phyloP scores from a whole-genome alignment of 169 alveolate genomes.

The Plasmodium sp. region DNA sequence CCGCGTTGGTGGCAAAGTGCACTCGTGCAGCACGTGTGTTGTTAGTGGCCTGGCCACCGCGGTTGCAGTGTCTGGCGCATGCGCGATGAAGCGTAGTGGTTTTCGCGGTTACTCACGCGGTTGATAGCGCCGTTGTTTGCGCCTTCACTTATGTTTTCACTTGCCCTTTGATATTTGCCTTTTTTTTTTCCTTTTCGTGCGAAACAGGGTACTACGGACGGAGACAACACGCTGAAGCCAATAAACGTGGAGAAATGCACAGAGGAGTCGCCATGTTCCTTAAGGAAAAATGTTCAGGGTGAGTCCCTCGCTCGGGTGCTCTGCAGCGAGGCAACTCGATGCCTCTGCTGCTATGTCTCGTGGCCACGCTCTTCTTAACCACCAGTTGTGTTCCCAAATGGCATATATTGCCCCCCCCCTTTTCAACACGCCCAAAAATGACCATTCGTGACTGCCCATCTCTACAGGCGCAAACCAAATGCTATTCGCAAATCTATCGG shows the following conservation, averaged over 20 bases:
- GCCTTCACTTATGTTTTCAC: neutral
- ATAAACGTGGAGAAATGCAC: neutral
- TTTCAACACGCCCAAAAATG: neutral
- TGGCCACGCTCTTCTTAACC: neutral
- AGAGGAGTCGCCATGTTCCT: neutral
- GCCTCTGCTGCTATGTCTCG: neutral
- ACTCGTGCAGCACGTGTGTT: neutral
- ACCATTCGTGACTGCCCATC: neutral
- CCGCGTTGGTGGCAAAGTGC: neutral
- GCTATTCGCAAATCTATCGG: conserved; percentile 22
- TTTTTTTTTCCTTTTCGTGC: neutral
- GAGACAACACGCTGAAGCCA: neutral
- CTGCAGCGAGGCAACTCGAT: neutral
- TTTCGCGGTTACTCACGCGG: neutral
- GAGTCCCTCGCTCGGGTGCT: neutral
- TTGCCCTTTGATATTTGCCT: neutral
- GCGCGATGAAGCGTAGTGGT: neutral
- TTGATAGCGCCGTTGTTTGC: neutral
- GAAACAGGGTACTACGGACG: neutral
- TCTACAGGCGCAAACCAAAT: conserved; percentile 54
- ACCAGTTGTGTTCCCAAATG: neutral
- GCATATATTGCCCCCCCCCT: neutral
- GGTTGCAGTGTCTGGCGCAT: neutral
- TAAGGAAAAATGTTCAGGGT: neutral
- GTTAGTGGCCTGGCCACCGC: neutral